Conservation (phyloP, 352 stramenopile genomes). For the Phytophthora kernoviae region DNA sequence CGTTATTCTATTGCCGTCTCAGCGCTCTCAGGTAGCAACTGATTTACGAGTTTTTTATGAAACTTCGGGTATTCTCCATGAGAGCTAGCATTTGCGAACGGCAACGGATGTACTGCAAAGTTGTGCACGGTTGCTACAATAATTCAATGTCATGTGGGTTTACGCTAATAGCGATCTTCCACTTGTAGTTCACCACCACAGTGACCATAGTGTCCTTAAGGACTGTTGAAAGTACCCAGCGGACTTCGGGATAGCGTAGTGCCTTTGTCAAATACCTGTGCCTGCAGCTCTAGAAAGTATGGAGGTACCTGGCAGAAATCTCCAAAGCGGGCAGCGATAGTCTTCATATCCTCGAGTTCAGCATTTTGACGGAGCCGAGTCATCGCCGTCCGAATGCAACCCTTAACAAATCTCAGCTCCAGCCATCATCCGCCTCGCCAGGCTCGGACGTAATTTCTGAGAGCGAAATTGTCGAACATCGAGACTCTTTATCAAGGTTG, state of each 20-base stretch:
- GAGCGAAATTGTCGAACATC: neutral
- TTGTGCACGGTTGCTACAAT: too few species aligned
- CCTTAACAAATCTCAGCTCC: constrained; percentile 17
- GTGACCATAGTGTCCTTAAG: neutral
- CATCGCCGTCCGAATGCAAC: constrained; percentile 27
- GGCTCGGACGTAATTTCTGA: neutral
- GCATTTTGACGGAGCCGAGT: constrained; percentile 25
- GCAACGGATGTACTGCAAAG: too few species aligned
- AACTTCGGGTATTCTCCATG: too few species aligned
- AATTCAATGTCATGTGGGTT: too few species aligned
- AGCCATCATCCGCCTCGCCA: constrained; percentile 5
- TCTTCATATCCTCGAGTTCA: constrained; percentile 37
- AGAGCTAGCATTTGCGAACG: too few species aligned
- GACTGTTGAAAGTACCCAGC: too few species aligned
- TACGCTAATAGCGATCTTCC: too few species aligned
- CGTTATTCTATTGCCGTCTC: constrained; percentile 25
- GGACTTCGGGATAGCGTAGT: neutral
- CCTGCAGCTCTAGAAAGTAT: constrained; percentile 6
- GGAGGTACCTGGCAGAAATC: constrained; percentile 36
- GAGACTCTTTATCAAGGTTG: neutral
- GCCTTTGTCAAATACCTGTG: neutral
- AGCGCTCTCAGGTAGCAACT: constrained; percentile 38
- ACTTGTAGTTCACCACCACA: too few species aligned
- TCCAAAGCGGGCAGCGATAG: constrained; percentile 33
- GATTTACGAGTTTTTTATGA: constrained; percentile 89